These are phyloP conservation scores for Penicillium sp. DNA, from an alignment of 2,329 filamentous ascomycete species.

Conservation along the genomic window DNA sequence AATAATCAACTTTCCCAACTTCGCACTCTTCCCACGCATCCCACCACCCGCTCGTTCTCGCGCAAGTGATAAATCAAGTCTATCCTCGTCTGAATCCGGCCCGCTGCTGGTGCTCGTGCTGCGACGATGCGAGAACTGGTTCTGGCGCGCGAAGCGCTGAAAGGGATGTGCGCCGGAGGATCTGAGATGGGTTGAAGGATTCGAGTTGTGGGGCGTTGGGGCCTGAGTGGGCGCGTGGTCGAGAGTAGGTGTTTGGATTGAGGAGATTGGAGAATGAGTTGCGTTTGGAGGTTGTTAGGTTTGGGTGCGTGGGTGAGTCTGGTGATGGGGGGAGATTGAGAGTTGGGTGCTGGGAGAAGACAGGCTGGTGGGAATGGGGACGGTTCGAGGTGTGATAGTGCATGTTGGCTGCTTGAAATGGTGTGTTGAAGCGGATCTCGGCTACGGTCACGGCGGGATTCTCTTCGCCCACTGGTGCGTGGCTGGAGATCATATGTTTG, in stretches of 20 bases:
- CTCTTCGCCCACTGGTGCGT: constrained; percentile 16
- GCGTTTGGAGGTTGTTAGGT: constrained; percentile 25
- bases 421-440: constrained; percentile 86
- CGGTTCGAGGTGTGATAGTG: constrained; percentile 19
- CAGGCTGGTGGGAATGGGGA: constrained; percentile 21
- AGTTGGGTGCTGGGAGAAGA: constrained; percentile 14
- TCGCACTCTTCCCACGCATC: constrained; percentile 76
- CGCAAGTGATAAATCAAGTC: constrained; percentile 69
- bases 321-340: neutral
- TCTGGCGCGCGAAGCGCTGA: constrained; percentile 15
- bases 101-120: constrained; percentile 20
- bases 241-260: constrained; percentile 27
- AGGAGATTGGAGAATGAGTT: constrained; percentile 29
- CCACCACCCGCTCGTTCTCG: constrained; percentile 82
- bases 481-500: constrained; percentile 58
- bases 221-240: constrained; percentile 27
- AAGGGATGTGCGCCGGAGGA: constrained; percentile 27
- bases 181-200: constrained; percentile 18
- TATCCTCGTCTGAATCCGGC: constrained; percentile 34
- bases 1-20: constrained; percentile 88
- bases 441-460: constrained; percentile 56
- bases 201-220: constrained; percentile 10
- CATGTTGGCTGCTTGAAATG: constrained; percentile 46
- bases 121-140: constrained; percentile 11
- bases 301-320: constrained; percentile 8